Base-by-base conservation (phyloP, 1,284 basidiomycete species). In the Papiliotrema nemorosa region DNA sequence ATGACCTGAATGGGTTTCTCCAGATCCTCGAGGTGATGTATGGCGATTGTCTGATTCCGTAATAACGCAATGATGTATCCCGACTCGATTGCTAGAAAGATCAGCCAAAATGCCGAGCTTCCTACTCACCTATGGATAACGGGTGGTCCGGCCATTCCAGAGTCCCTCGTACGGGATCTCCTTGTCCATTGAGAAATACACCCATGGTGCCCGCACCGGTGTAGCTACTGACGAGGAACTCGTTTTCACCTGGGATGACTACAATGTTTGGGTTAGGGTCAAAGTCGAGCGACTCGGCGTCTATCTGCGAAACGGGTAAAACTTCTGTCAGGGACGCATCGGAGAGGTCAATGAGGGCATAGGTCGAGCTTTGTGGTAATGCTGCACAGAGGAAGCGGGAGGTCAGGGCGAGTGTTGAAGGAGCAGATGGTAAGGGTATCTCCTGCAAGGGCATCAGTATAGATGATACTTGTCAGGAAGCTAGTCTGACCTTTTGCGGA, bases 81-180 rank as follows among this genome's bases (percentile, higher is more conserved):
- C 55, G 85, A 84, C 64, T 94, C 89, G 50, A 91, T 77, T 53
- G 83, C 90, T 91, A n/a, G 62, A 2, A 31, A 22, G 2, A 12
- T 39, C 20, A 36, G 44, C 34, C 29, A 25, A 20, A 9, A 35
- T 36, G 25, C 13, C 9, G 20, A 39, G 29, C n/a, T 31, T 7
- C 9, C 29, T 31, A 57, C 86, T 65, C 61, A 91, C 90, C 84
- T 34, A 92, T 77, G 12, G 84, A 81, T 35, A 84, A 75, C 0
- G 90, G 88, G 75, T 92, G 84, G 40, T 78, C 80, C 1, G 82
- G 78, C 88, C 89, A 94, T 66, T 90, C 82, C 29, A 94, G 76
- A 2, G 90, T 92, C 1, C 90, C 90, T 39, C 91, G 80, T 9
- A 90, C 86, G 12, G 91, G 90, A 69, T 93, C 90, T 1, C 90